A percentile compares a stretch with the other conserved stretches of the same genome.
phyloP scores from a whole-genome alignment of 805 yeast species.

The Hanseniaspora meyeri region DNA sequence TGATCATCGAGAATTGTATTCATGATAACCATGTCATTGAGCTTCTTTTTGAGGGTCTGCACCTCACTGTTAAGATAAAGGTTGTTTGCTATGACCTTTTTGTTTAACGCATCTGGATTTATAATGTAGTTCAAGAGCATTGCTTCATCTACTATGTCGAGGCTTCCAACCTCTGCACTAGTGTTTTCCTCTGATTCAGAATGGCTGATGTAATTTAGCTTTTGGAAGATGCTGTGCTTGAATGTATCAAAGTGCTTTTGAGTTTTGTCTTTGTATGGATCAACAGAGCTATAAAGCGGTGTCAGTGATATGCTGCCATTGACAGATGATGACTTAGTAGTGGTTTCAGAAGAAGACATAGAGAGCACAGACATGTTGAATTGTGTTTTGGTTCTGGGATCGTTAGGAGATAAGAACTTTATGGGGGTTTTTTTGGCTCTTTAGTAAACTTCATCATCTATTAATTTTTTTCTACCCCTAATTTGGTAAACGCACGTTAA shows the following conservation, averaged over 20 bases:
- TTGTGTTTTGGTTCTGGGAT: neutral
- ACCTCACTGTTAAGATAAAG: constrained; percentile 6
- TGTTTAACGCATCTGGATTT: constrained; percentile 1
- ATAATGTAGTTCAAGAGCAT: neutral
- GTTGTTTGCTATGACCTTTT: neutral
- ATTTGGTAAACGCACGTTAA: neutral
- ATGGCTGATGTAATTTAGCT: neutral
- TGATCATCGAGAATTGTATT: constrained; percentile 8
- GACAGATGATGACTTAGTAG: neutral
- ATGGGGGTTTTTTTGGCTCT: neutral
- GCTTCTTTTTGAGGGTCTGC: constrained; percentile 16
- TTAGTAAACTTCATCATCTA: no score
- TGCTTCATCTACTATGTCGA: neutral
- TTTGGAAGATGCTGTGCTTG: constrained; percentile 6
- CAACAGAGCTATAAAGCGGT: neutral
- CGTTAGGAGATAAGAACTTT: neutral
- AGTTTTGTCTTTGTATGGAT: neutral
- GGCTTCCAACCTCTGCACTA: neutral
- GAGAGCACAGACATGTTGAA: constrained; percentile 6
- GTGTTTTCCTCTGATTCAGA: neutral
- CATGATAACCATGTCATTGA: constrained; percentile 14
- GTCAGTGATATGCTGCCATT: neutral
- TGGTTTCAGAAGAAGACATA: neutral
- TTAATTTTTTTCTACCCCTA: neutral
- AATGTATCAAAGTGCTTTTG: constrained; percentile 7